Conservation (phyloP, 2,329 filamentous ascomycete species). For the Beauveria varroae region DNA sequence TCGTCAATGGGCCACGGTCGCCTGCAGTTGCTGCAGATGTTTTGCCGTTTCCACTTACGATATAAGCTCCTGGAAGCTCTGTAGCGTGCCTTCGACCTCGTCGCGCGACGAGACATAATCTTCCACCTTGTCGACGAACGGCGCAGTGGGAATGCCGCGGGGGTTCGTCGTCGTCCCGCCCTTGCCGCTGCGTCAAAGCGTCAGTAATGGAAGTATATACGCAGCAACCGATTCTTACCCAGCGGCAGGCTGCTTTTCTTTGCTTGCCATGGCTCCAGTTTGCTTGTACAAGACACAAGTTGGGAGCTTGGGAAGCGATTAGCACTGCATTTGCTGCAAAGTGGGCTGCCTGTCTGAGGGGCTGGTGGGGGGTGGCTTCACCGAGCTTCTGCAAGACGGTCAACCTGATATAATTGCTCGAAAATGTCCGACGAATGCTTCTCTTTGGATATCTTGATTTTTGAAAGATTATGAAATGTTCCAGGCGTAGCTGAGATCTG, state of each 20-base stretch:
- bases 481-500: too few species aligned
- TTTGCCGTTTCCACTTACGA: conserved; percentile 48
- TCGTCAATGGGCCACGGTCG: neutral
- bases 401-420: neutral
- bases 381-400: neutral
- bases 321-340: conserved; percentile 22
- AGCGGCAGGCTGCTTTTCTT: conserved; percentile 29
- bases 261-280: conserved; percentile 31
- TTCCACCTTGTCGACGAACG: conserved; percentile 82
- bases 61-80: conserved; percentile 89
- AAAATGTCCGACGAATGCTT: neutral
- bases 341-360: conserved; percentile 19
- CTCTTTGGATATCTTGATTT: too few species aligned
- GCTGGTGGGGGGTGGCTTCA: conserved; percentile 21
- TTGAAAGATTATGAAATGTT: too few species aligned
- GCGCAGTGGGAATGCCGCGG: conserved; percentile 74
- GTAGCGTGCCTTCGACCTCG: conserved; percentile 73
- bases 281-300: conserved; percentile 15
- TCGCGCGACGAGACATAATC: conserved; percentile 74
- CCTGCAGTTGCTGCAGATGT: neutral
- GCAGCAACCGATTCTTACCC: conserved; percentile 22
- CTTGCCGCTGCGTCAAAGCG: conserved; percentile 22
- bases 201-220: neutral
- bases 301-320: conserved; percentile 21
- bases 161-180: conserved; percentile 61